Evolutionary conservation across 2,329 filamentous ascomycete genomes (phyloP).

Genomic region (Metarhizium guizhouense): DNA sequence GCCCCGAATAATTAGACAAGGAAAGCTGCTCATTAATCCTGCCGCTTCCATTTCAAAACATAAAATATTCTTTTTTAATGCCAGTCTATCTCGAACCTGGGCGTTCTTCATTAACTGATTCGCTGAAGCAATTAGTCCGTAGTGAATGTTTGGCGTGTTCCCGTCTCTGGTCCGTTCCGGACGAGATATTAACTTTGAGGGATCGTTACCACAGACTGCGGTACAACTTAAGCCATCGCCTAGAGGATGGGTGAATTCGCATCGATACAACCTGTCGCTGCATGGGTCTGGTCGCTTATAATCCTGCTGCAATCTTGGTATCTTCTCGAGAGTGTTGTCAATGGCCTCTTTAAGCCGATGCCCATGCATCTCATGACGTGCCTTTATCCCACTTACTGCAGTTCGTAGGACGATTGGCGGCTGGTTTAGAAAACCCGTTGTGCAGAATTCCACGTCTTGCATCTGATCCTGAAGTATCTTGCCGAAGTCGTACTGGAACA

Average conservation of each 20-base stretch:
- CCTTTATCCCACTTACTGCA: not conserved
- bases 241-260: conserved; percentile 2
- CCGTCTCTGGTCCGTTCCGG: too few relatives aligned
- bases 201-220: conserved; percentile 2
- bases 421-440: not conserved
- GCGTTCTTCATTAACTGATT: conserved; percentile 13
- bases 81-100: not conserved
- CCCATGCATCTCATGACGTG: not conserved
- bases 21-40: too few relatives aligned
- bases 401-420: too few relatives aligned
- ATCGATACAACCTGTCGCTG: conserved; percentile 8
- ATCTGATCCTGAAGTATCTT: conserved; percentile 4
- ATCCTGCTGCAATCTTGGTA: conserved; percentile 6
- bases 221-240: conserved; percentile 6
- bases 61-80: too few relatives aligned
- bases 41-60: too few relatives aligned
- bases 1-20: too few relatives aligned
- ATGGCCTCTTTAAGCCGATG: not conserved
- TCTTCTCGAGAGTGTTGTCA: not conserved
- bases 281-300: conserved; percentile 6
- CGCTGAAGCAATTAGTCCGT: conserved; percentile 6
- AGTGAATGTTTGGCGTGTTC: conserved; percentile 9
- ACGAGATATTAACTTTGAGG: conserved; percentile 1
- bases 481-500: conserved; percentile 17
- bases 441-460: conserved; percentile 9